phyloP scores from a whole-genome alignment of 805 yeast species.

The Candida argentea region DNA sequence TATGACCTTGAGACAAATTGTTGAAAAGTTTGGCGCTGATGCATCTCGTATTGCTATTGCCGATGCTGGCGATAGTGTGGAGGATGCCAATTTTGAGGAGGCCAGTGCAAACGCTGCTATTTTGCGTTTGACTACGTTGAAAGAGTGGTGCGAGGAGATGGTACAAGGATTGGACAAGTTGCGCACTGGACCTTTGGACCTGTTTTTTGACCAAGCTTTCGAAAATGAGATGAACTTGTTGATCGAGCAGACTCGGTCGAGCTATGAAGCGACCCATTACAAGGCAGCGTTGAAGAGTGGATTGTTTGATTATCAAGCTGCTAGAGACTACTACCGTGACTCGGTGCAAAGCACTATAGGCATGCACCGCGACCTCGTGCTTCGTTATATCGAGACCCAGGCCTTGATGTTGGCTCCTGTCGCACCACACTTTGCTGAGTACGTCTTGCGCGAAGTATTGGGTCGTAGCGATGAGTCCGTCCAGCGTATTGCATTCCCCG shows the following conservation, averaged over 20 bases:
- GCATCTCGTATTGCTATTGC: constrained; percentile 96
- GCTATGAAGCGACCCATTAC: constrained; percentile 65
- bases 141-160: constrained; percentile 90
- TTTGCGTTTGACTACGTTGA: constrained; percentile 80
- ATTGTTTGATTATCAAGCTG: constrained; percentile 86
- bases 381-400: constrained; percentile 80
- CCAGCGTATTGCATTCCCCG: constrained; percentile 74
- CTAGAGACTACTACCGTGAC: constrained; percentile 96
- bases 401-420: constrained; percentile 78
- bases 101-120: constrained; percentile 95
- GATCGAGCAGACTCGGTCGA: constrained; percentile 61
- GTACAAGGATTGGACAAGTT: constrained; percentile 40
- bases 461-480: constrained; percentile 55
- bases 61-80: constrained; percentile 95
- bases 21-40: constrained; percentile 91
- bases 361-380: constrained; percentile 78
- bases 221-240: constrained; percentile 87
- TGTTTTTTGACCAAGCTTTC: constrained; percentile 79
- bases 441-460: constrained; percentile 74
- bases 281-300: constrained; percentile 87
- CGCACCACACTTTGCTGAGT: constrained; percentile 94
- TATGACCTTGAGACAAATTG: constrained; percentile 77
- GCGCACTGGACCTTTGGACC: constrained; percentile 37
- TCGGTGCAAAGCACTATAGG: constrained; percentile 39
- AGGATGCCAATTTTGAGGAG: constrained; percentile 97